Evolutionary conservation across 208 protist species (phyloP).

Genomic region (Wallacemonas sp.): DNA sequence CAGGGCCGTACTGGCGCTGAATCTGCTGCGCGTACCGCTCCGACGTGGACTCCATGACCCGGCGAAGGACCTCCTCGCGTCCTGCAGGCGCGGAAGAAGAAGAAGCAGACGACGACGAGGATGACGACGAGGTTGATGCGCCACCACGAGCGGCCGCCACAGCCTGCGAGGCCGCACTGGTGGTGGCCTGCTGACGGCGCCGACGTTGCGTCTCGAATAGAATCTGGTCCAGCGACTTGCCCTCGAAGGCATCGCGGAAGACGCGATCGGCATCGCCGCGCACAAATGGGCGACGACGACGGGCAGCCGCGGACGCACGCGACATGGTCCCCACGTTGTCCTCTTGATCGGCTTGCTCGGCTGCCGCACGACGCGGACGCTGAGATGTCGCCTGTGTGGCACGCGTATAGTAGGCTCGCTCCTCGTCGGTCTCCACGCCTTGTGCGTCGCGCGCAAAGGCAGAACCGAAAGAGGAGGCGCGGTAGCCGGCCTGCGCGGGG

Average conservation of each 20-base stretch:
- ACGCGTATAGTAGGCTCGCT: not conserved
- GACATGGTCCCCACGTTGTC: not conserved
- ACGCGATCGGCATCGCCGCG: conserved; percentile 81
- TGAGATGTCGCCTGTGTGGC: not conserved
- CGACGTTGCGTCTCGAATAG: conserved; percentile 74
- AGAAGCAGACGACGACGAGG: conserved; percentile 8
- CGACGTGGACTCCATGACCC: conserved; percentile 58
- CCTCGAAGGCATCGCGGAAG: conserved; percentile 84
- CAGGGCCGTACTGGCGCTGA: conserved; percentile 61
- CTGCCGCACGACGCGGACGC: not conserved
- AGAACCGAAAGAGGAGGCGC: conserved; percentile 1
- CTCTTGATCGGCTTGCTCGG: not conserved
- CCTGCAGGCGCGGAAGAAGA: conserved; percentile 19
- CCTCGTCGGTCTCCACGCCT: not conserved
- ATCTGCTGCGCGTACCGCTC: conserved; percentile 49
- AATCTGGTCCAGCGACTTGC: conserved; percentile 81
- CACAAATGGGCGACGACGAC: conserved; percentile 55
- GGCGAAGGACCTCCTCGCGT: conserved; percentile 58
- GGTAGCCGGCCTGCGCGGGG: conserved; percentile 7
- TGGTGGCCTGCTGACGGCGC: conserved; percentile 26
- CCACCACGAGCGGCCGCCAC: not conserved
- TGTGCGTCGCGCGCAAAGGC: not conserved
- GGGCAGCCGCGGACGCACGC: too few relatives aligned
- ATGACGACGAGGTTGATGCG: not conserved
- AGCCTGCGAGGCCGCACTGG: not conserved